Evolutionary conservation across 1,284 basidiomycete species (phyloP).

Genomic region (Puccinia hordei): DNA sequence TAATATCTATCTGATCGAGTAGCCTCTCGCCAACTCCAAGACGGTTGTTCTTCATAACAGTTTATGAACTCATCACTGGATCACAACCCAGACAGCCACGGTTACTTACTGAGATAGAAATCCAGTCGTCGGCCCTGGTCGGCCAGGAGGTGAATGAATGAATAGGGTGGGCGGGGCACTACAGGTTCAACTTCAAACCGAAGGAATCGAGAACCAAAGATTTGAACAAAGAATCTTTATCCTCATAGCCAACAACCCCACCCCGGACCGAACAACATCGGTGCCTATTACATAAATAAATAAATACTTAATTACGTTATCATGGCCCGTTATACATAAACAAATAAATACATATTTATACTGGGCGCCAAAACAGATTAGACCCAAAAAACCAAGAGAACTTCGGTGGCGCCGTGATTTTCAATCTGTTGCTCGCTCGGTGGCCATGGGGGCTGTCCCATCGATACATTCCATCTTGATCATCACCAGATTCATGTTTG

Average conservation of each 20-base stretch:
- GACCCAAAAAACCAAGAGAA: no score
- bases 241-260: no score
- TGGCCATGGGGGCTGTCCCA: not conserved
- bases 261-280: not conserved
- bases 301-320: not conserved
- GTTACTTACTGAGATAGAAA: no score
- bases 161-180: no score
- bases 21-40: no score
- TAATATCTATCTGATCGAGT: no score
- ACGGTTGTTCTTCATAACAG: not conserved
- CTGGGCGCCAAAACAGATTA: not conserved
- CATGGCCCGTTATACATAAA: not conserved
- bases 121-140: no score
- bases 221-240: no score
- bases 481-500: not conserved
- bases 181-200: no score
- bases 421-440: not conserved
- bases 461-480: not conserved
- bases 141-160: not conserved
- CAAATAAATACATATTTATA: no score
- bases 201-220: no score
- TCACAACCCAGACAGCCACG: no score
- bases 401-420: constrained; percentile 6
- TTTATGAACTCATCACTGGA: not conserved
- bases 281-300: not conserved